Evolutionary conservation across 73 alveolate species (phyloP), one percentile per base, ranked within the genome.

Genomic region (Stentor roeselii): DNA sequence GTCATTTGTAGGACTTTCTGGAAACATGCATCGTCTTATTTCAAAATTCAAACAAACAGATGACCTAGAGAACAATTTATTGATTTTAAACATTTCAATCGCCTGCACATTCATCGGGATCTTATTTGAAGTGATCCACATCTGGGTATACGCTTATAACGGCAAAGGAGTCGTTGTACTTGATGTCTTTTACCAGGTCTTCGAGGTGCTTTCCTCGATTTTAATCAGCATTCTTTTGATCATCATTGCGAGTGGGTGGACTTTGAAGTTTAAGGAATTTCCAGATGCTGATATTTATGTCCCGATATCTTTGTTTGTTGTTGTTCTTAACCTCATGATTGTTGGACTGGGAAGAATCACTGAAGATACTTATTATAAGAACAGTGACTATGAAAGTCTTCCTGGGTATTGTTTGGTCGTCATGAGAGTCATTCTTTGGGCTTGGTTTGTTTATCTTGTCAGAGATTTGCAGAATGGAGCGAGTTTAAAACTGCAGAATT

Each of bases 301-400:
- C 0, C 89, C 89, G 14, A 39, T 78, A 31, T 35, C 76, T 30
- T 42, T 85, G 32, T 35, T 85, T 31, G 83, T 85, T 4, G 83
- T 67, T 11, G 58, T 85, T 58, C 78, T 85, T 59, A 37, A 85
- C 59, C 35, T 82, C n/a, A 75, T 84, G 36, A 85, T 85, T 3
- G 86, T 85, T 21, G 91, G 91, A 59, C 84, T 85, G 15, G 91
- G 91, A n/a, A 42, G 67, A 6, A 78, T 85, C 15, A 84, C 84
- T 59, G 58, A 85, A 42, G 91, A 85, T 85, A 42, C 84, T 34
- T 80, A 80, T 21, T 59, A 85, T 36, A 85, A 85, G 39, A 61
- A 75, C 40, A 83, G 75, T 35, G 38, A 42, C 32, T 85, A 85
- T 78, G 91, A 85, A 59, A 88, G 91, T 0, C n/a, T 67, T 67